phyloP scores from a whole-genome alignment of 345 rosid species.

The Hibiscus tridactylites region DNA sequence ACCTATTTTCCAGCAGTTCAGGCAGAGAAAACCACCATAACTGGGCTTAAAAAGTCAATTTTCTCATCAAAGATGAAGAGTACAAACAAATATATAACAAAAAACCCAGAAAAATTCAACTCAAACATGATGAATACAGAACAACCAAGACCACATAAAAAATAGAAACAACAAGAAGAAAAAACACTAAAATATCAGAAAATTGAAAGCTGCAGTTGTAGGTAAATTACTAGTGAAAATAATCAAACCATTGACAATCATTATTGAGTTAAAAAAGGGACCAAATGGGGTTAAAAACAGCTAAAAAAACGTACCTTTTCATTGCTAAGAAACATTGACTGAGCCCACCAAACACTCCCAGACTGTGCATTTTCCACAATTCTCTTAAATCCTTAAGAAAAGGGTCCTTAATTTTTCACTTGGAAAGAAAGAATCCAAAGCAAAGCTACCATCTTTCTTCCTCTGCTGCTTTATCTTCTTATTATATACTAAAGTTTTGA shows the following conservation, averaged over 20 bases:
- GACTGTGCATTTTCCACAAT: slow-evolving; percentile 26
- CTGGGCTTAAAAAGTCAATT: not conserved
- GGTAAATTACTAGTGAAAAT: slow-evolving; percentile 9
- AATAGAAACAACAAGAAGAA: not conserved
- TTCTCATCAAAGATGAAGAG: not conserved
- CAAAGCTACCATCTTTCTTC: slow-evolving; percentile 2
- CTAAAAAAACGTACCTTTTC: slow-evolving; percentile 40
- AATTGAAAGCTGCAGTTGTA: slow-evolving; percentile 19
- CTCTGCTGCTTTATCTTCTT: not conserved
- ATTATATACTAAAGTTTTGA: not conserved
- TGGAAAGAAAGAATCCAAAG: slow-evolving; percentile 35
- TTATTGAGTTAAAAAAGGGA: slow-evolving; percentile 16
- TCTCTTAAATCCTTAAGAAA: slow-evolving; percentile 10
- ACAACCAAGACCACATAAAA: slow-evolving; percentile 6
- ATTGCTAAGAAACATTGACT: slow-evolving; percentile 28
- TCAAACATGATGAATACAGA: slow-evolving; percentile 17
- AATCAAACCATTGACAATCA: not conserved
- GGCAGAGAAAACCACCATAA: slow-evolving; percentile 1
- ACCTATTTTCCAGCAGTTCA: not conserved
- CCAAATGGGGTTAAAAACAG: slow-evolving; percentile 21
- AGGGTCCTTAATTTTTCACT: slow-evolving; percentile 11
- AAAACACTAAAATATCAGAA: slow-evolving; percentile 9
- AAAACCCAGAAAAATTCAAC: slow-evolving; percentile 5
- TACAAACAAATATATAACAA: slow-evolving; percentile 1
- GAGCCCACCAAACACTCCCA: slow-evolving; percentile 55